A percentile compares a stretch with the other conserved stretches of the same genome.
Evolutionary conservation across 495 filamentous ascomycete species (phyloP).

Genomic region (Penicillium fimorum): DNA sequence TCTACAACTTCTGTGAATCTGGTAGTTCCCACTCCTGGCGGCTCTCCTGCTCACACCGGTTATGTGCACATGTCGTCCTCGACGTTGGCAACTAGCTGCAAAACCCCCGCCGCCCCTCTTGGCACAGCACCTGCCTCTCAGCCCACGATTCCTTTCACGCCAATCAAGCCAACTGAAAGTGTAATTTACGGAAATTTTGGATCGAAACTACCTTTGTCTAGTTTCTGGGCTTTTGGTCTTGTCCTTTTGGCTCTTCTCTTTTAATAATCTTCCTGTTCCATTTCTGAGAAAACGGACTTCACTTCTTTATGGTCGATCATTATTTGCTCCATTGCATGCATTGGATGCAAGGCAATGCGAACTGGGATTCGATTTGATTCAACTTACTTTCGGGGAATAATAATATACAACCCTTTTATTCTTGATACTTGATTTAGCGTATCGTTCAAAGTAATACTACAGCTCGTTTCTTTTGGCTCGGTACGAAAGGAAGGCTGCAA

Average conservation of each 20-base stretch:
- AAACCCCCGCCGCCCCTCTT: neutral
- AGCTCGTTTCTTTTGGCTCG: no score
- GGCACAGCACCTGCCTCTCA: neutral
- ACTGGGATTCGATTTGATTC: no score
- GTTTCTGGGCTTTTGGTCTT: slow-evolving; percentile 7
- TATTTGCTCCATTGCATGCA: neutral
- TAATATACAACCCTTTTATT: neutral
- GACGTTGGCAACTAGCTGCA: slow-evolving; percentile 1
- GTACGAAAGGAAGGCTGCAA: no score
- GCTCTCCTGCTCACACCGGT: neutral
- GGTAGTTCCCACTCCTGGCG: slow-evolving; percentile 1
- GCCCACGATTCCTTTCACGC: neutral
- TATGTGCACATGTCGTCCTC: neutral
- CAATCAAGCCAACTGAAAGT: neutral
- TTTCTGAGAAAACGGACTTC: neutral
- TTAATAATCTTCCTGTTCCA: neutral
- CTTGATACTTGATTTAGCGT: neutral
- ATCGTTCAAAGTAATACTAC: neutral
- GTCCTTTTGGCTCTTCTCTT: neutral
- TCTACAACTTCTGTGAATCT: slow-evolving; percentile 29
- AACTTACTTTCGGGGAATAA: neutral
- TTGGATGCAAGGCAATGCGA: neutral
- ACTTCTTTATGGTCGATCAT: neutral
- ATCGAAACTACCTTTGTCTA: neutral
- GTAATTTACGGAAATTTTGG: neutral